Evolutionary conservation across 108 stramenopile species (phyloP).

Genomic region (Cyclotella cryptica): DNA sequence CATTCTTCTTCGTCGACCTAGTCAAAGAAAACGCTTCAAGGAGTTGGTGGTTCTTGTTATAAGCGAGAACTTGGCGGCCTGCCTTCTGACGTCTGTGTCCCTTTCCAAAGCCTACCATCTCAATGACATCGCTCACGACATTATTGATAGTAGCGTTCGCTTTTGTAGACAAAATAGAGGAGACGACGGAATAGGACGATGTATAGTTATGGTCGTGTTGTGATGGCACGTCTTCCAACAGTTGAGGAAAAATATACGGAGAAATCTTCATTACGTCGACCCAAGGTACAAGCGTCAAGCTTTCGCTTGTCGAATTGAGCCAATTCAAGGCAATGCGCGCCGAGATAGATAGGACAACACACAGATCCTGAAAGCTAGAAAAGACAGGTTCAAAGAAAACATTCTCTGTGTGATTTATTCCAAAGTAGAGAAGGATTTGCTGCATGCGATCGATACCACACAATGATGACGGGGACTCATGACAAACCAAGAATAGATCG

Average conservation of each 20-base stretch:
- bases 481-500: conserved; percentile 15
- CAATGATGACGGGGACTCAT: background rate
- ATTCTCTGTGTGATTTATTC: background rate
- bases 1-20: background rate
- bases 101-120: background rate
- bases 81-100: background rate
- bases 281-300: conserved; percentile 16
- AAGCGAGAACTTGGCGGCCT: background rate
- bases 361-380: conserved; percentile 15
- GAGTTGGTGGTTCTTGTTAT: background rate
- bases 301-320: background rate
- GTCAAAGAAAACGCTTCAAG: conserved; percentile 19
- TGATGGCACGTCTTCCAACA: background rate
- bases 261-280: conserved; percentile 19
- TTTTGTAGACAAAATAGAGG: background rate
- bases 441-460: background rate
- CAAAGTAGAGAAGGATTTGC: background rate
- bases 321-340: background rate
- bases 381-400: conserved; percentile 9
- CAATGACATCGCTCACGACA: conserved; percentile 8
- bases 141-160: background rate
- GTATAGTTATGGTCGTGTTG: background rate
- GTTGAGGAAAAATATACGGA: background rate
- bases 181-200: background rate
- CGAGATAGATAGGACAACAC: background rate